Percentiles rank a stretch among this genome's conserved stretches.
Conservation (phyloP, 148 eudicot species). For the Salicornia ramosissima region DNA sequence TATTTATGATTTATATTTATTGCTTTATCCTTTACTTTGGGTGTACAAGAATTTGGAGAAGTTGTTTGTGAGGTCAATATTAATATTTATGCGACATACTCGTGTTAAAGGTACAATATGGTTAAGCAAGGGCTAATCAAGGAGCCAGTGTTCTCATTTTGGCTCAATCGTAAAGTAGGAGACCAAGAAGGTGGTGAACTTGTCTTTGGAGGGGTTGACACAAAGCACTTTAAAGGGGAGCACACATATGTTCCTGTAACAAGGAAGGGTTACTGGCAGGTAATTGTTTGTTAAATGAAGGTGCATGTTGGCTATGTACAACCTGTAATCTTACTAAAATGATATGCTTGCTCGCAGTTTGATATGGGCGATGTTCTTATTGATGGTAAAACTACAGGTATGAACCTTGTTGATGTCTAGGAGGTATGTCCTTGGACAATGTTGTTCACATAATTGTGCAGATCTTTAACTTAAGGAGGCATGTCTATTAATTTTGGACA, state of each 20-base stretch:
- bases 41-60: not conserved
- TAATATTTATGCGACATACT: not conserved
- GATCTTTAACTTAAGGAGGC: not conserved
- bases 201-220: conserved; percentile 55
- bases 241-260: conserved; percentile 54
- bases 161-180: conserved; percentile 47
- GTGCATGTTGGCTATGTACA: not conserved
- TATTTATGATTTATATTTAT: not conserved
- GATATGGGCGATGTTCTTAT: conserved; percentile 92
- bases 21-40: not conserved
- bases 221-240: conserved; percentile 43
- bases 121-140: conserved; percentile 56
- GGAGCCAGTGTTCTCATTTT: conserved; percentile 65
- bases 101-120: conserved; percentile 54
- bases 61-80: not conserved
- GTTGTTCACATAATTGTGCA: not conserved
- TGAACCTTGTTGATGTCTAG: not conserved
- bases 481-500: not conserved
- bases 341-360: conserved; percentile 41
- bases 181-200: conserved; percentile 59
- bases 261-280: conserved; percentile 65
- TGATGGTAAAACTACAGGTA: conserved; percentile 73
- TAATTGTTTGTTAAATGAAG: conserved; percentile 14
- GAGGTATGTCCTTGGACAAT: not conserved
- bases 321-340: not conserved